Evolutionary conservation across 768 basidiomycete genomes (phyloP).

Genomic region (Psilocybe sp.): DNA sequence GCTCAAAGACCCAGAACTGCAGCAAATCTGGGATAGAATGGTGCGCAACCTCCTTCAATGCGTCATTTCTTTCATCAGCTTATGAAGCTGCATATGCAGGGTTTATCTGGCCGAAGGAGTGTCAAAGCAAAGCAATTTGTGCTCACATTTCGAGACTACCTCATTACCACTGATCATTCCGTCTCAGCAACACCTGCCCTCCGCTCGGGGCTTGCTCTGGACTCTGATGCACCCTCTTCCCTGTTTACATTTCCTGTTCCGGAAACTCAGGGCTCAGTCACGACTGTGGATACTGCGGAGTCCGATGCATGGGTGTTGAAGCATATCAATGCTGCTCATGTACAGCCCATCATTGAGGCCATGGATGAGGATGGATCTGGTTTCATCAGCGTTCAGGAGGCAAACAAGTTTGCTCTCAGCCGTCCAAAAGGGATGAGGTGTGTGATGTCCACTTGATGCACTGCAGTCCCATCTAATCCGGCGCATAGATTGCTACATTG

Average conservation of each 20-base stretch:
- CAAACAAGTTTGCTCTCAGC: constrained; percentile 19
- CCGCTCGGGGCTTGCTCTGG: neutral
- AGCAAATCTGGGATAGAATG: constrained; percentile 13
- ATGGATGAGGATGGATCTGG: constrained; percentile 26
- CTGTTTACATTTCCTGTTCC: neutral
- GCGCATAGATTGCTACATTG: constrained; percentile 17
- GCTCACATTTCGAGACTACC: constrained; percentile 11
- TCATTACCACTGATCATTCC: constrained; percentile 3
- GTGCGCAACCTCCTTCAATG: neutral
- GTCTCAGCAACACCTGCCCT: neutral
- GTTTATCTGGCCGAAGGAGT: neutral
- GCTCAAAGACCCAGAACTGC: constrained; percentile 12
- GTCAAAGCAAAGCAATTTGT: constrained; percentile 15
- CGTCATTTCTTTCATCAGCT: neutral
- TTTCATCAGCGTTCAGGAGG: constrained; percentile 25
- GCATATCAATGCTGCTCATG: constrained; percentile 22
- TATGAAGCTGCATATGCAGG: neutral
- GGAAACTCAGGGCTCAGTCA: neutral
- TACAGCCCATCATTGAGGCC: constrained; percentile 24
- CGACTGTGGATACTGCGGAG: neutral
- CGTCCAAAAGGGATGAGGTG: constrained; percentile 22
- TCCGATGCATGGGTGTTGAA: constrained; percentile 18
- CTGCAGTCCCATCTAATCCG: neutral
- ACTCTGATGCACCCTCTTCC: neutral
- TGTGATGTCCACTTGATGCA: neutral